Percentiles rank a stretch among this genome's conserved stretches.
These are phyloP conservation scores for Monosiga brevicollis DNA, from an alignment of 78 protist genomes.

Conservation along the genomic window DNA sequence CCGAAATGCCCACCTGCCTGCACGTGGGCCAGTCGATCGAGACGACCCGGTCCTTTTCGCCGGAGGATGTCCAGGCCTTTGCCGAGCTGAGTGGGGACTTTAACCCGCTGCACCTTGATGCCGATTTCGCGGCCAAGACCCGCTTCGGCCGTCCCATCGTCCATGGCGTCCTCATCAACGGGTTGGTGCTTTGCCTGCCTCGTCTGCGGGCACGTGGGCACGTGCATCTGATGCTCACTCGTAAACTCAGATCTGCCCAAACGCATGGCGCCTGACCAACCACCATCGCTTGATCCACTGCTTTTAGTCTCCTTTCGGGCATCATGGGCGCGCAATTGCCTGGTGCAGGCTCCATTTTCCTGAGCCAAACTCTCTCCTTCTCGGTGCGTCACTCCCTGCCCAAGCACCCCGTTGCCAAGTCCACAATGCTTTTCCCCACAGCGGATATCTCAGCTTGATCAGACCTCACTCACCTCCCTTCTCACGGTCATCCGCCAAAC, in stretches of 20 bases:
- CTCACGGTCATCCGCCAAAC: not conserved
- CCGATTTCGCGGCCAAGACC: not conserved
- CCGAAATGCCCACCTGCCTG: no score
- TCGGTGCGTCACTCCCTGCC: not conserved
- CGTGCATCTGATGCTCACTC: not conserved
- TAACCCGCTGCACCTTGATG: not conserved
- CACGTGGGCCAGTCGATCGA: no score
- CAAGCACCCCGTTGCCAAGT: not conserved
- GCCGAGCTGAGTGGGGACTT: not conserved
- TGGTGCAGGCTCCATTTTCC: not conserved
- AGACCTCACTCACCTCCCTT: not conserved
- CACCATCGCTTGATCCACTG: not conserved
- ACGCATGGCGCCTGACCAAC: not conserved
- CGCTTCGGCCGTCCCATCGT: not conserved
- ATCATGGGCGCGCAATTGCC: not conserved
- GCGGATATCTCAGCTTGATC: not conserved
- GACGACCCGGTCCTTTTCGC: no score
- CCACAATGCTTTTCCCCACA: not conserved
- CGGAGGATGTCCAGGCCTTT: not conserved
- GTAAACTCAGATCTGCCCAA: not conserved
- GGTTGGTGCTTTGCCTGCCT: not conserved
- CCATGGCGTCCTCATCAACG: constrained; percentile 1
- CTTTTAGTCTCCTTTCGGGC: not conserved
- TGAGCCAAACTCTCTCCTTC: not conserved
- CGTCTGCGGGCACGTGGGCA: not conserved